Base-by-base conservation (phyloP, 2,329 filamentous ascomycete genomes). In the Allantophomopsis cytisporea region DNA sequence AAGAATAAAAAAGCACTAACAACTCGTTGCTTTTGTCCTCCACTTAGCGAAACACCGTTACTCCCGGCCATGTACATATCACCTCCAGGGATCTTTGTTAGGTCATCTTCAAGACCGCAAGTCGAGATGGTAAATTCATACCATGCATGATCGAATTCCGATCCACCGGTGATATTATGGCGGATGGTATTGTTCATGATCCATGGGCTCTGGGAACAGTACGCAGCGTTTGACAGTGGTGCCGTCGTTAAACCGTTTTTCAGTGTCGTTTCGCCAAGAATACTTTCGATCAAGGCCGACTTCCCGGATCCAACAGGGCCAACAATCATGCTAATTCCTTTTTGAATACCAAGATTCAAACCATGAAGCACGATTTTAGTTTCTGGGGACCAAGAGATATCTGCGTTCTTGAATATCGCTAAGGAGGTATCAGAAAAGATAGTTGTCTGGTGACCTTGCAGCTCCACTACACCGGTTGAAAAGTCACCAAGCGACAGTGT, bases 161-260 rank as follows among this genome's bases (percentile, higher is more conserved):
- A 42, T 14, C 41, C 42, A 0, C 58, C 61, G 0, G 59, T 41
- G 6, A 68, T 61, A 28, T 61, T 62, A 0, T 60, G 46, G 5
- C 52, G 50, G 17, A 66, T 48, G 0, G 57, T 58, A 2, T 47
- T 52, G 40, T 66, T 66, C 4, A 54, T 50, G 3, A 66, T 52
- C 62, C 63, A 68, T 0, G 63, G 58, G 1, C 49, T 50, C 40
- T 68, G 64, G 35, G 59, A 56, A 40, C 62, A 65, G 42, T 62
- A 66, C 1, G 57, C 60, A 5, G 60, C 31, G 13, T 40, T 23
- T 3, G 17, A 21, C 7, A 39, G 11, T 47, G 45, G 35, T 28
- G 40, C 30, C 20, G 33, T 23, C 8, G 40, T 31, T 4, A 42
- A 42, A 12, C 40, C 40, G 16, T 40, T 40, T 2, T 32, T 35